A percentile compares a stretch with the other conserved stretches of the same genome.
Evolutionary conservation across 352 stramenopile species (phyloP).

Genomic region (Saprolegnia parasitica): DNA sequence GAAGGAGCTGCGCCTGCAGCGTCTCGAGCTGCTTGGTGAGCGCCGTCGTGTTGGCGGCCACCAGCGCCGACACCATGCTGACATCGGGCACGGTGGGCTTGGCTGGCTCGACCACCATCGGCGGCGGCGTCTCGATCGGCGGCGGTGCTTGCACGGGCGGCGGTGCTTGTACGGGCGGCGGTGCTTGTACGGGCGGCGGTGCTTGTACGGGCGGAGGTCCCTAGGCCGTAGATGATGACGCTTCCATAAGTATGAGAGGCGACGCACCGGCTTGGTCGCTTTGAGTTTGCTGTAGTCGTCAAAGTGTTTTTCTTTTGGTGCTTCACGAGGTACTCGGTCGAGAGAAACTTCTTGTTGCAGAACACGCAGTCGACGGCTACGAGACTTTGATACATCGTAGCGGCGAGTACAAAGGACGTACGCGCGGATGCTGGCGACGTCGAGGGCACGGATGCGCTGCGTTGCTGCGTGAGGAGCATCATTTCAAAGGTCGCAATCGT

Average conservation of each 20-base stretch:
- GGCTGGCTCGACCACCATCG: not conserved
- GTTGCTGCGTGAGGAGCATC: conserved; percentile 55
- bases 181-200: not conserved
- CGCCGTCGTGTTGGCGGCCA: conserved; percentile 29
- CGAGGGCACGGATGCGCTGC: not conserved
- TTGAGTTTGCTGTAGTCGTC: conserved; percentile 25
- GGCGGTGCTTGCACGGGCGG: too few relatives aligned
- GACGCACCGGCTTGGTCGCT: not conserved
- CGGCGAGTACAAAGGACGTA: not conserved
- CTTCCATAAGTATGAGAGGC: not conserved
- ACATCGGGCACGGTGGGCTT: not conserved
- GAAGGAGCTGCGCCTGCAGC: conserved; percentile 51
- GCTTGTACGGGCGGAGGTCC: not conserved
- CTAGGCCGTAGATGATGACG: not conserved
- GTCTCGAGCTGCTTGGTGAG: conserved; percentile 49
- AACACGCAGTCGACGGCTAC: conserved; percentile 53
- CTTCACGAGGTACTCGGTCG: conserved; percentile 59
- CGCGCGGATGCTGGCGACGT: not conserved
- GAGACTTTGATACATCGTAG: not conserved
- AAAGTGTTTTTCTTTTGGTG: conserved; percentile 62
- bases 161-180: not conserved
- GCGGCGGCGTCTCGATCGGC: conserved; percentile 2
- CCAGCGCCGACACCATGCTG: conserved; percentile 4
- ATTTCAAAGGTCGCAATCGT: conserved; percentile 77
- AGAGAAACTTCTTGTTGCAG: conserved; percentile 73